Evolutionary conservation across 2,329 filamentous ascomycete genomes (phyloP), one percentile per base, ranked within the genome.

Genomic region (Alternaria panax): DNA sequence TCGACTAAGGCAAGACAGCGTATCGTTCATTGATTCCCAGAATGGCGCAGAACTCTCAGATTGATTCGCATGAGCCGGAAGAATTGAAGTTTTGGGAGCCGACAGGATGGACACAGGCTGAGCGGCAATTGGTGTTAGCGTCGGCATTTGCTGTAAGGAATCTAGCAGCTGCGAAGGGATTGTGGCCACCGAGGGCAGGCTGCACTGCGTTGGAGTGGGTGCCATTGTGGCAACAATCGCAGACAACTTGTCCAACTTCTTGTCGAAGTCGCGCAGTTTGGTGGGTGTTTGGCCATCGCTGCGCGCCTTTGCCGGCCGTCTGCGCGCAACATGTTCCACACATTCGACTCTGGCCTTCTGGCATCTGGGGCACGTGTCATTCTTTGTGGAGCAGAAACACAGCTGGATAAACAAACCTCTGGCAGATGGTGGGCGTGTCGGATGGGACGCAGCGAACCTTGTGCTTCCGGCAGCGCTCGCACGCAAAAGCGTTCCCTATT

Each of bases 381-480:
- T 57, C 59, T 54, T 65, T 65, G 63, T 47, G 40, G 57, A 62
- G 66, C 59, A 57, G 54, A 47, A 16, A 50, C 24, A 50, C 28
- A 11, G 42, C 38, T 42, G 55, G 55, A 47, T 51, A 59, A 65
- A 69, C 62, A 55, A 70, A 76, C 75, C 75, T 72, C 63, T 76
- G 74, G 59, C 75, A 77, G 47, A 74, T 65, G 36, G 63, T 64
- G 43, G 71, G 59, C 25, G 69, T 68, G 16, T 75, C 74, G 12
- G 74, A 76, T 38, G 73, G 73, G 38, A 76, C 74, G 47, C 75
- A 77, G 45, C 74, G 65, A 28, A 77, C 75, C 56, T 77, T 77
- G 68, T 77, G 75, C 58, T 76, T 75, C 42, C 75, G 68, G 57
- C 75, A 77, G 30, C 75, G 63, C 55, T 76, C 75, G 56, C 75